These are phyloP conservation scores for Fragaria nilgerrensis DNA, from an alignment of 306 rosid genomes.

Conservation along the genomic window DNA sequence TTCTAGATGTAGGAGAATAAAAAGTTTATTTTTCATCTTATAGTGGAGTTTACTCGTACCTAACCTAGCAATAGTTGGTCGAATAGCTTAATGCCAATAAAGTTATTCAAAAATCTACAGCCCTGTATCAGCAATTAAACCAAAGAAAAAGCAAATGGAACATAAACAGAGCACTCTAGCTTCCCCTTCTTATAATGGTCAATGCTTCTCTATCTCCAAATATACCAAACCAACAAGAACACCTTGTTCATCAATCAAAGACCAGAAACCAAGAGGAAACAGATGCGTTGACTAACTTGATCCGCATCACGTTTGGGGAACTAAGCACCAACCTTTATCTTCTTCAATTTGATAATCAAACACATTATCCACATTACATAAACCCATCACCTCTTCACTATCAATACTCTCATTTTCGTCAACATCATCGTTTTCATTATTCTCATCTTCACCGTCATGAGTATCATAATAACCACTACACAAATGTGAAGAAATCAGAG, in stretches of 20 bases:
- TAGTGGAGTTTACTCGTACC: too few relatives aligned
- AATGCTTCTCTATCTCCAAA: not conserved
- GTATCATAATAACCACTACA: not conserved
- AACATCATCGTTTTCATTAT: slow-evolving; percentile 12
- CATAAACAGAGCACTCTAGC: not conserved
- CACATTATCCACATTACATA: slow-evolving; percentile 31
- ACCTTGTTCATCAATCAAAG: not conserved
- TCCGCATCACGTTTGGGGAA: slow-evolving; percentile 35
- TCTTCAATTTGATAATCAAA: slow-evolving; percentile 39
- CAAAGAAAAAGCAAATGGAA: not conserved
- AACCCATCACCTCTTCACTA: slow-evolving; percentile 26
- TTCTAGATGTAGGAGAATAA: too few relatives aligned
- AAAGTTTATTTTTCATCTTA: too few relatives aligned
- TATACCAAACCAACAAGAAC: not conserved
- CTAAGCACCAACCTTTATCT: slow-evolving; percentile 54
- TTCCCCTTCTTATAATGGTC: not conserved
- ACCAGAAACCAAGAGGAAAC: not conserved
- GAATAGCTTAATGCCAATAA: too few relatives aligned
- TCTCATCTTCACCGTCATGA: not conserved
- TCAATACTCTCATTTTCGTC: not conserved
- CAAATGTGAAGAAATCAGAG: not conserved
- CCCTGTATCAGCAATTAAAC: not conserved
- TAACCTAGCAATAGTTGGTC: too few relatives aligned
- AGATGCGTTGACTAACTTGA: not conserved
- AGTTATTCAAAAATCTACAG: too few relatives aligned